Evolutionary conservation across 2,329 filamentous ascomycete genomes (phyloP).

Genomic region (Fusarium newnesense): DNA sequence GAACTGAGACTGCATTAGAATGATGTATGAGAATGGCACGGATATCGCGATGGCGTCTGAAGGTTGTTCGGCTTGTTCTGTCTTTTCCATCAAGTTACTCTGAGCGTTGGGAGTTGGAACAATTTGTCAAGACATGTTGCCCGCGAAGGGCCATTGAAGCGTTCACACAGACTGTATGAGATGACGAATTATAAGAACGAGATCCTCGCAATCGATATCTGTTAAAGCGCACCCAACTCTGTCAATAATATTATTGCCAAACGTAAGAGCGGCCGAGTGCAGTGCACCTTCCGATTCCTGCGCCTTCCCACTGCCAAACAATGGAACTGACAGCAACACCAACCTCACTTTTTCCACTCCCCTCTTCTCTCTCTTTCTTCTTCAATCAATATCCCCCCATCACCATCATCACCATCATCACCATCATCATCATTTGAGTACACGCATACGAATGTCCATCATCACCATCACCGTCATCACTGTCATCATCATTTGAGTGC

Average conservation of each 20-base stretch:
- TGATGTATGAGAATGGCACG: rapidly evolving
- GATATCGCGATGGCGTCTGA: rapidly evolving
- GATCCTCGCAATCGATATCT: rapidly evolving
- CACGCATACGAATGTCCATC: too few species aligned
- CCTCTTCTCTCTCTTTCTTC: background rate
- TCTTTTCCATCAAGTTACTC: background rate
- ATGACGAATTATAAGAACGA: too few species aligned
- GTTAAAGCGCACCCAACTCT: background rate
- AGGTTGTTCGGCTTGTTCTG: rapidly evolving
- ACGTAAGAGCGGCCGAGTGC: background rate
- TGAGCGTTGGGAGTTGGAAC: background rate
- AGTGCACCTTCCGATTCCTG: background rate
- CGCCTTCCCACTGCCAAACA: background rate
- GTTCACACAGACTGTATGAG: background rate
- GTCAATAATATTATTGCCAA: background rate
- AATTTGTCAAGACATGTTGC: background rate
- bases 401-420: too few species aligned
- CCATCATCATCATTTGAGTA: too few species aligned
- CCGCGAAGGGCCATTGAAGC: rapidly evolving
- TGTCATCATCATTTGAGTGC: too few species aligned
- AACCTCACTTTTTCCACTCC: too few species aligned
- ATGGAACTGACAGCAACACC: background rate
- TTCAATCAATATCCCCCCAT: too few species aligned
- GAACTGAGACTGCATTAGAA: too few species aligned
- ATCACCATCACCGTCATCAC: too few species aligned